A percentile compares a stretch with the other conserved stretches of the same genome.
Conservation (phyloP, 305 asterid species). For the Coffea humblotiana region DNA sequence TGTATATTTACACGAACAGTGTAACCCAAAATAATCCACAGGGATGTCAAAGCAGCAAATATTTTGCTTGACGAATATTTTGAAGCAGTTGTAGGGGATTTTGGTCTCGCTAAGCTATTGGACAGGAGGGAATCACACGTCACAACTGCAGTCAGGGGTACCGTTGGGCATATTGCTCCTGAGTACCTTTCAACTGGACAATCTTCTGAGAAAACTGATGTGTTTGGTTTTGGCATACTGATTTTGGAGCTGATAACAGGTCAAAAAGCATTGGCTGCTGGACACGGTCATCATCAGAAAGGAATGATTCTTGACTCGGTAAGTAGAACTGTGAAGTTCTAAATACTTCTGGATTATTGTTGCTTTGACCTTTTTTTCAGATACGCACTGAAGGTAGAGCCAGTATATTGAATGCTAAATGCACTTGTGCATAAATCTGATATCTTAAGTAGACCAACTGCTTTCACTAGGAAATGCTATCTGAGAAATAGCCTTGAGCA, state of each 20-base stretch:
- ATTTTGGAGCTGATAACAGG: conserved; percentile 85
- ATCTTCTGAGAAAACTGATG: conserved; percentile 91
- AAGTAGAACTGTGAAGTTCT: conserved; percentile 16
- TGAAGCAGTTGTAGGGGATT: conserved; percentile 93
- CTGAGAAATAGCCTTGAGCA: neutral
- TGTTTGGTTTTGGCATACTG: conserved; percentile 85
- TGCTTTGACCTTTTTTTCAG: no score
- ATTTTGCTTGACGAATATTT: conserved; percentile 80
- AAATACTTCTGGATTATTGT: neutral
- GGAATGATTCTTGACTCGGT: conserved; percentile 94
- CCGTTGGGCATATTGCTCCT: conserved; percentile 88
- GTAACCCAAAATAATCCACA: conserved; percentile 82
- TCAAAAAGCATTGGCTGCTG: conserved; percentile 66
- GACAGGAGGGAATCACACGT: conserved; percentile 86
- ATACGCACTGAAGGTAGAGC: no score
- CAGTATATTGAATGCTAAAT: neutral
- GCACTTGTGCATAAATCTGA: neutral
- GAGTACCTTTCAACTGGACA: conserved; percentile 95
- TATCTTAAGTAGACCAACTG: neutral
- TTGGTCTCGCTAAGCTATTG: conserved; percentile 88
- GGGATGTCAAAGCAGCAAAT: conserved; percentile 94
- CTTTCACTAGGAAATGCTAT: neutral
- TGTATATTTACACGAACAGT: conserved; percentile 80
- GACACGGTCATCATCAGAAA: conserved; percentile 64
- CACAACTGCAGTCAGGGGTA: conserved; percentile 94